phyloP scores from a whole-genome alignment of 371 early-diverging fungal species.

The Apophysomyces sp. region DNA sequence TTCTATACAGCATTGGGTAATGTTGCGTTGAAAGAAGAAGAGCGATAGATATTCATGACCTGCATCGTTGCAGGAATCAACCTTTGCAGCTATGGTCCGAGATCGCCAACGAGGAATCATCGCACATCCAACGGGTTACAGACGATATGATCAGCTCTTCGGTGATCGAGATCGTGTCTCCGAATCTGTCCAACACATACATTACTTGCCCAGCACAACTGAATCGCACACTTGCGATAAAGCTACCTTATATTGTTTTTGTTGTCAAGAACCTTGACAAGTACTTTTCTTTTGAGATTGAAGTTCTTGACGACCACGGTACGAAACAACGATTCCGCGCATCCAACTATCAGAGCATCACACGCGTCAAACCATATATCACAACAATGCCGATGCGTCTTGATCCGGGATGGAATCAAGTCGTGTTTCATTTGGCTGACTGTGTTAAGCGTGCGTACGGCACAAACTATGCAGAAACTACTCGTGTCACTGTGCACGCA shows the following conservation, averaged over 20 bases:
- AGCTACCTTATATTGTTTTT: slow-evolving; percentile 86
- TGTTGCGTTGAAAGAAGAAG: neutral
- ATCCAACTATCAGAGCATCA: slow-evolving; percentile 87
- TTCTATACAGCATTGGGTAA: slow-evolving; percentile 88
- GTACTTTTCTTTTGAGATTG: slow-evolving; percentile 91
- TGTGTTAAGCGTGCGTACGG: slow-evolving; percentile 88
- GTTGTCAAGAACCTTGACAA: slow-evolving; percentile 84
- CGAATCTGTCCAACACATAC: slow-evolving; percentile 81
- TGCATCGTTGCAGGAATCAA: slow-evolving; percentile 56
- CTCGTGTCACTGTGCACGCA: slow-evolving; percentile 89
- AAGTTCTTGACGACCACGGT: slow-evolving; percentile 81
- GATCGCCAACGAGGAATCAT: slow-evolving; percentile 7
- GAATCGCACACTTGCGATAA: slow-evolving; percentile 86
- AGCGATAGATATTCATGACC: neutral
- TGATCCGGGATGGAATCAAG: slow-evolving; percentile 96
- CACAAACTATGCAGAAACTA: slow-evolving; percentile 86
- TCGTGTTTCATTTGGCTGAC: slow-evolving; percentile 85
- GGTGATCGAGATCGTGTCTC: slow-evolving; percentile 78
- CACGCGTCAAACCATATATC: slow-evolving; percentile 85
- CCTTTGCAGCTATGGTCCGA: slow-evolving; percentile 84
- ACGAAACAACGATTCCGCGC: slow-evolving; percentile 80
- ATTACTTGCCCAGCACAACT: slow-evolving; percentile 82
- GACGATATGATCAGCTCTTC: slow-evolving; percentile 84
- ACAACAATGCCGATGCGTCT: slow-evolving; percentile 93
- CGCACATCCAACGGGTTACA: slow-evolving; percentile 75